phyloP scores from a whole-genome alignment of 2,329 filamentous ascomycete genomes.

The Paramyrothecium sp. region DNA sequence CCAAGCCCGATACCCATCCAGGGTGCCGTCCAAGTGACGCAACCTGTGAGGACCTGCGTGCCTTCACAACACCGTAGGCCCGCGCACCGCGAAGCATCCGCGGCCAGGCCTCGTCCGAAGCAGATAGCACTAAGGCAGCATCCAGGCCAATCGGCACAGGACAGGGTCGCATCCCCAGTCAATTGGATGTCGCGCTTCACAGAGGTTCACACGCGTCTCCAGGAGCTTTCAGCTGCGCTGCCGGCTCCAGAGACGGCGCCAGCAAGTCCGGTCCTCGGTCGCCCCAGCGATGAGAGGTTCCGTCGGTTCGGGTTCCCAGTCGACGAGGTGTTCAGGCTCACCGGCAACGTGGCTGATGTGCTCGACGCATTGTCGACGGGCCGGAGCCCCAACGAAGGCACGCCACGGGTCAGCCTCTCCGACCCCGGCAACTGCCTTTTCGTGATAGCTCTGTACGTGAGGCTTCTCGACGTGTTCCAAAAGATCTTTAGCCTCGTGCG shows the following conservation, averaged over 20 bases:
- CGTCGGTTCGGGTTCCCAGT: slow-evolving; percentile 32
- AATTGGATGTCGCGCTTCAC: slow-evolving; percentile 39
- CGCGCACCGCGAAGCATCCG: slow-evolving; percentile 20
- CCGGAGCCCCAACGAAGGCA: slow-evolving; percentile 3
- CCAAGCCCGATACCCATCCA: slow-evolving; percentile 1
- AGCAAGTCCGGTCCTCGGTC: slow-evolving; percentile 11
- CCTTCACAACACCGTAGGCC: slow-evolving; percentile 16
- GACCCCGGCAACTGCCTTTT: slow-evolving; percentile 37
- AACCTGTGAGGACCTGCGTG: background rate
- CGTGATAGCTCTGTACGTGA: slow-evolving; percentile 35
- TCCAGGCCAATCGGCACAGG: slow-evolving; percentile 13
- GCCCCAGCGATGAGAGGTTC: slow-evolving; percentile 19
- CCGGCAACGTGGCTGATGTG: slow-evolving; percentile 32
- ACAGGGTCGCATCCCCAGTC: slow-evolving; percentile 18
- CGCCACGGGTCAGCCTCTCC: slow-evolving; percentile 20
- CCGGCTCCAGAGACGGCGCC: slow-evolving; percentile 22
- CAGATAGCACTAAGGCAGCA: slow-evolving; percentile 29
- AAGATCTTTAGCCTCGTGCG: slow-evolving; percentile 34
- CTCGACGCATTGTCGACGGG: slow-evolving; percentile 23
- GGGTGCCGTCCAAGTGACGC: background rate
- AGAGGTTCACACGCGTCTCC: slow-evolving; percentile 34
- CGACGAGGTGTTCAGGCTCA: slow-evolving; percentile 39
- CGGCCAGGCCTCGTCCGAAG: slow-evolving; percentile 22
- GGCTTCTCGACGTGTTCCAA: slow-evolving; percentile 39
- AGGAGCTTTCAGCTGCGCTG: slow-evolving; percentile 33